These are phyloP conservation scores for Phycomyces nitens DNA, from an alignment of 192 early-diverging fungal genomes.

Conservation along the genomic window DNA sequence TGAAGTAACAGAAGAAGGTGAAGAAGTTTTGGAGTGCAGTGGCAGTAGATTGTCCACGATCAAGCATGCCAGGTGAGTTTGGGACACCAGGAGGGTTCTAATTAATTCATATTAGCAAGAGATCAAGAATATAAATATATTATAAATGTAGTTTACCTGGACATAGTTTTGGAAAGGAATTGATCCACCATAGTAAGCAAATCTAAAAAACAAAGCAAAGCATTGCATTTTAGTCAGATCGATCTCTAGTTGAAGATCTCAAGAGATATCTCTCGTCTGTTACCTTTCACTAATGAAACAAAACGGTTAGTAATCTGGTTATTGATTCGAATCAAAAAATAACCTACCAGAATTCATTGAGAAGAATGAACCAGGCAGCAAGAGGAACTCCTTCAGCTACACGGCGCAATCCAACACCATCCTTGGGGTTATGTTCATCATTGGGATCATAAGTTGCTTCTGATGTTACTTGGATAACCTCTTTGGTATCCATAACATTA, in stretches of 20 bases:
- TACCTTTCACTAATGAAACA: slow-evolving; percentile 17
- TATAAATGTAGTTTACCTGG: slow-evolving; percentile 32
- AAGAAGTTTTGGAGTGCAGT: slow-evolving; percentile 58
- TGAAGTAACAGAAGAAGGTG: slow-evolving; percentile 62
- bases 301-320: background rate
- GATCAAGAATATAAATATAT: too few relatives aligned
- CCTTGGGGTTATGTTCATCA: slow-evolving; percentile 34
- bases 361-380: slow-evolving; percentile 52
- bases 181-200: slow-evolving; percentile 60
- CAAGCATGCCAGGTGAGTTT: slow-evolving; percentile 43
- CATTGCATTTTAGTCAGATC: background rate
- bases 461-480: background rate
- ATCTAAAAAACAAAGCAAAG: slow-evolving; percentile 31
- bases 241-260: background rate
- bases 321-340: background rate
- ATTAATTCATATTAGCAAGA: background rate
- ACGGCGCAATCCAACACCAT: slow-evolving; percentile 30
- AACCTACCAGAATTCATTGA: slow-evolving; percentile 55
- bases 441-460: too few relatives aligned
- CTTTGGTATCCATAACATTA: too few relatives aligned
- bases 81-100: slow-evolving; percentile 30
- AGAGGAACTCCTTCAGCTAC: slow-evolving; percentile 48
- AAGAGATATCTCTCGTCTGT: background rate
- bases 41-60: slow-evolving; percentile 51
- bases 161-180: slow-evolving; percentile 63